Conservation (phyloP, 768 basidiomycete genomes). For the Calocybe cyanea region DNA sequence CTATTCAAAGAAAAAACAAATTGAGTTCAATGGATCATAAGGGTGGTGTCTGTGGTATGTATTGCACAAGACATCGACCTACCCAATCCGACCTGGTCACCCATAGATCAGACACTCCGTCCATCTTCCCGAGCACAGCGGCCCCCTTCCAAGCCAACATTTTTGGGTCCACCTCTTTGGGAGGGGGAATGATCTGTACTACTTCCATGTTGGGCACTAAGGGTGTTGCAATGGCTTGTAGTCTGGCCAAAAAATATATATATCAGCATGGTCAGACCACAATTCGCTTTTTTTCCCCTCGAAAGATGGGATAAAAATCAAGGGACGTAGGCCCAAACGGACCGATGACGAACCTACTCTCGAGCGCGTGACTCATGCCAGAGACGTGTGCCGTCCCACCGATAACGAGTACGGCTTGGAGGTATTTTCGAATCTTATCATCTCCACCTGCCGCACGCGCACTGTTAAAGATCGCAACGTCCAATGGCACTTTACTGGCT, state of each 20-base stretch:
- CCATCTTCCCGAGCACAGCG: slow-evolving; percentile 88
- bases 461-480: slow-evolving; percentile 91
- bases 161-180: slow-evolving; percentile 87
- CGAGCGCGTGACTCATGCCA: slow-evolving; percentile 81
- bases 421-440: slow-evolving; percentile 86
- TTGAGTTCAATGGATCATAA: no score
- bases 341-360: slow-evolving; percentile 65
- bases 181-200: slow-evolving; percentile 90
- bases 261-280: background rate
- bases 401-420: slow-evolving; percentile 82
- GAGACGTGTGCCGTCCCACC: slow-evolving; percentile 81
- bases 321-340: background rate
- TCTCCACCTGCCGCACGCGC: slow-evolving; percentile 84
- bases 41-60: no score
- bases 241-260: slow-evolving; percentile 29
- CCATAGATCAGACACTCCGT: slow-evolving; percentile 88
- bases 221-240: slow-evolving; percentile 83
- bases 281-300: slow-evolving; percentile 3
- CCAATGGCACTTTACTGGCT: slow-evolving; percentile 85
- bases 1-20: slow-evolving; percentile 37
- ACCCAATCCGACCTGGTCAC: slow-evolving; percentile 87
- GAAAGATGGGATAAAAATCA: background rate
- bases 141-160: slow-evolving; percentile 96
- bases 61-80: slow-evolving; percentile 18
- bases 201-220: slow-evolving; percentile 82